These are phyloP conservation scores for Penstemon barbatus DNA, from an alignment of 257 asterid genomes.

Conservation along the genomic window DNA sequence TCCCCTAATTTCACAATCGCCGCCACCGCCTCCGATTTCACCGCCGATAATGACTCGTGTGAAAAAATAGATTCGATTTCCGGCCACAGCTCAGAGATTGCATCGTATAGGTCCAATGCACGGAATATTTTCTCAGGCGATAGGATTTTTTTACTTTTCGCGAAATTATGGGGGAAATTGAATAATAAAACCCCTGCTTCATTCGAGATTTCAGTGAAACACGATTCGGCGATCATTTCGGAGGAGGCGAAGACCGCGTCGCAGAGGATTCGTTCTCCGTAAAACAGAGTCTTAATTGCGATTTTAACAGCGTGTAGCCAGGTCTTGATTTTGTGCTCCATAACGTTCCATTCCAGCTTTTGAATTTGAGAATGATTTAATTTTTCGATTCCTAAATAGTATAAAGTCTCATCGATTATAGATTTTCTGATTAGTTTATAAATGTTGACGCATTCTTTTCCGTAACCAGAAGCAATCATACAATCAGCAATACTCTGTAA, in stretches of 20 bases:
- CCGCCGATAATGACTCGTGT: conserved; percentile 48
- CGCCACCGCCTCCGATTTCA: conserved; percentile 52
- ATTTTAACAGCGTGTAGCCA: conserved; percentile 54
- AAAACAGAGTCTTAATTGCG: conserved; percentile 60
- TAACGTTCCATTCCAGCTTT: conserved; percentile 66
- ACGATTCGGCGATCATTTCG: conserved; percentile 51
- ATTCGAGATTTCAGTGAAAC: conserved; percentile 59
- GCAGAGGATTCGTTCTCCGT: conserved; percentile 67
- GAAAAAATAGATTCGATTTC: conserved; percentile 61
- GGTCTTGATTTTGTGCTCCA: conserved; percentile 52
- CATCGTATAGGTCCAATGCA: conserved; percentile 66
- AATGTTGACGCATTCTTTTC: conserved; percentile 58
- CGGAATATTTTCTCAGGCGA: conserved; percentile 86
- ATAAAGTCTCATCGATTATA: conserved; percentile 69
- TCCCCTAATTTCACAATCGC: conserved; percentile 69
- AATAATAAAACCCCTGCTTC: conserved; percentile 57
- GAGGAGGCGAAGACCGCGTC: conserved; percentile 67
- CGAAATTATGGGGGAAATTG: conserved; percentile 52
- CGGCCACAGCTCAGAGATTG: conserved; percentile 64
- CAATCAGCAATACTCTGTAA: conserved; percentile 66
- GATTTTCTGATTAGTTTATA: conserved; percentile 67
- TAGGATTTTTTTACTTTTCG: conserved; percentile 50
- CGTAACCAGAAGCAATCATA: conserved; percentile 72
- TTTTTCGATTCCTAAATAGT: conserved; percentile 67
- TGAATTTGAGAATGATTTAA: conserved; percentile 53